Percentiles rank a stretch among this genome's conserved stretches.
phyloP scores from a whole-genome alignment of 2,329 filamentous ascomycete species.

The Talaromyces sp. region DNA sequence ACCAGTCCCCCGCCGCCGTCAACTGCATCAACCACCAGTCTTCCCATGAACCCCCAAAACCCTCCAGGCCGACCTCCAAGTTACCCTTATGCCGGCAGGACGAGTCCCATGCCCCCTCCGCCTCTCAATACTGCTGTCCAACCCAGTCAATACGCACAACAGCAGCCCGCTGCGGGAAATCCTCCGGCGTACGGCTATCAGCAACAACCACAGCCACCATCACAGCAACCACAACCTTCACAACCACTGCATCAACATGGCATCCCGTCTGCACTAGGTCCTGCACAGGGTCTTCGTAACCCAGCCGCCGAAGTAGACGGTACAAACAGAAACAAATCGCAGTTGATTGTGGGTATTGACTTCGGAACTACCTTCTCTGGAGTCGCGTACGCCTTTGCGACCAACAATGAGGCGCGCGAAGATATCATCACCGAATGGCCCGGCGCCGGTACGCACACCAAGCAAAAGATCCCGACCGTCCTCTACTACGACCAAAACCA shows the following conservation, averaged over 20 bases:
- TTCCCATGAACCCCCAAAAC: conserved; percentile 53
- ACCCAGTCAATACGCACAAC: conserved; percentile 54
- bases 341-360: conserved; percentile 97
- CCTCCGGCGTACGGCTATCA: conserved; percentile 45
- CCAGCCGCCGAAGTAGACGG: conserved; percentile 69
- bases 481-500: conserved; percentile 99
- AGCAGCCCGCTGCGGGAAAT: conserved; percentile 29
- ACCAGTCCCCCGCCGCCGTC: conserved; percentile 35
- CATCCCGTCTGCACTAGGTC: conserved; percentile 24
- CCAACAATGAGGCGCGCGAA: conserved; percentile 94
- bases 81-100: conserved; percentile 49
- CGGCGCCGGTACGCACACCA: conserved; percentile 92
- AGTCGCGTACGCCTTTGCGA: conserved; percentile 87
- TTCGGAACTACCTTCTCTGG: conserved; percentile 99
- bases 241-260: conserved; percentile 19
- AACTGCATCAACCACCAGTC: conserved; percentile 47
- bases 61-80: conserved; percentile 58
- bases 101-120: conserved; percentile 21
- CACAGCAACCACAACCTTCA: conserved; percentile 1
- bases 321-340: conserved; percentile 83
- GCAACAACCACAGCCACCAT: conserved; percentile 28
- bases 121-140: conserved; percentile 29
- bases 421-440: conserved; percentile 99
- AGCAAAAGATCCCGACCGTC: conserved; percentile 99
- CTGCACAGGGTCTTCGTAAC: conserved; percentile 27